Percentiles rank a stretch among this genome's conserved stretches.
Conservation (phyloP, 2,329 filamentous ascomycete species). For the Clonostachys chloroleuca region DNA sequence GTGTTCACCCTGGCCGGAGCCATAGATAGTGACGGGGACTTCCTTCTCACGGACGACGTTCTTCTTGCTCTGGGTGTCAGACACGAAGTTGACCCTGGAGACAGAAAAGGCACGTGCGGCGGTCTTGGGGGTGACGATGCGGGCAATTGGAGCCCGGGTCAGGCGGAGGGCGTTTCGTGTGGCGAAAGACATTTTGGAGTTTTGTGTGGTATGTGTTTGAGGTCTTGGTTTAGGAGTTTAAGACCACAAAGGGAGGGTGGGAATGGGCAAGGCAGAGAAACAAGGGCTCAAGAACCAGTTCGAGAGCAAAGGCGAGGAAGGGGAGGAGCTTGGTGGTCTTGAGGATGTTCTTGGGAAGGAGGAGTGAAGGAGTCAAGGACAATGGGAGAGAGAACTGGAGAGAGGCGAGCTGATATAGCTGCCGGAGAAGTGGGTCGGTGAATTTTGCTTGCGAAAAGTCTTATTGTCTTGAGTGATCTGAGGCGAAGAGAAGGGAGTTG, state of each 20-base stretch:
- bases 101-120: constrained; percentile 24
- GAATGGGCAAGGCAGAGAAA: constrained; percentile 1
- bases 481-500: no score
- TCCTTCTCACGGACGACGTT: constrained; percentile 53
- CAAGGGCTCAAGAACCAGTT: neutral
- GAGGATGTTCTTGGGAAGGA: neutral
- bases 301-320: neutral
- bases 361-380: neutral
- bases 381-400: neutral
- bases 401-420: constrained; percentile 5
- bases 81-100: constrained; percentile 20
- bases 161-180: constrained; percentile 26
- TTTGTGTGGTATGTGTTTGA: constrained; percentile 2
- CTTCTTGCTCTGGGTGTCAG: constrained; percentile 37
- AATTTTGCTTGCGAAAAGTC: neutral
- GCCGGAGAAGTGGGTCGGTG: constrained; percentile 2
- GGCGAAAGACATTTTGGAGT: constrained; percentile 25
- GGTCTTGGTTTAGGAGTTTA: no score
- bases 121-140: constrained; percentile 12
- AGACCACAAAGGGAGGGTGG: constrained; percentile 1
- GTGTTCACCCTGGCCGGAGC: constrained; percentile 43
- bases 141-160: constrained; percentile 13
- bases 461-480: no score
- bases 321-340: neutral
- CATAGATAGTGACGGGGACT: constrained; percentile 51